These are phyloP conservation scores for Alternaria metachromatica DNA, from an alignment of 2,329 filamentous ascomycete genomes.

Conservation along the genomic window DNA sequence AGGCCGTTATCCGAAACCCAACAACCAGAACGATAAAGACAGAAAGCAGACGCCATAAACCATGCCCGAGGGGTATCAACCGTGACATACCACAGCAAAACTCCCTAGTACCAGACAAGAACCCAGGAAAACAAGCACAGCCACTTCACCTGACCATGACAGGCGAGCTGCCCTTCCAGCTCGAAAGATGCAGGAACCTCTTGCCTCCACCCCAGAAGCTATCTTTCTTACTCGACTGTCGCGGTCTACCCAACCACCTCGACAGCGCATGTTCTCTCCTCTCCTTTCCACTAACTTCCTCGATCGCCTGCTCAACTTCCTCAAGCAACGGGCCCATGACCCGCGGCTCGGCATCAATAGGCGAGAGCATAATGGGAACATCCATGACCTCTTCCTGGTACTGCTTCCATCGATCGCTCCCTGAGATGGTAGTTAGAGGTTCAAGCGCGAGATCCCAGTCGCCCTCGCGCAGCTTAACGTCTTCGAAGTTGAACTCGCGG, in stretches of 20 bases:
- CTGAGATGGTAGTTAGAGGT: conserved; percentile 63
- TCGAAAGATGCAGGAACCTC: conserved; percentile 9
- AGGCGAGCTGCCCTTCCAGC: conserved; percentile 5
- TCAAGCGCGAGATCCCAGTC: conserved; percentile 85
- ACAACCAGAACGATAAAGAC: neutral
- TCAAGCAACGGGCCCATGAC: conserved; percentile 46
- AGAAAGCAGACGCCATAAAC: neutral
- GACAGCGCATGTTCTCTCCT: conserved; percentile 34
- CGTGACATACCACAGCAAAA: neutral
- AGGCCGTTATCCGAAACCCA: neutral
- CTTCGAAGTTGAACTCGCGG: conserved; percentile 80
- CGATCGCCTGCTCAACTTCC: conserved; percentile 37
- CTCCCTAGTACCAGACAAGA: neutral
- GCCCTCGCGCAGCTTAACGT: conserved; percentile 72
- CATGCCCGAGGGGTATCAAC: neutral
- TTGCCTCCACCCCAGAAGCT: conserved; percentile 42
- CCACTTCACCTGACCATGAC: conserved; percentile 6
- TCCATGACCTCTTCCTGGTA: conserved; percentile 53
- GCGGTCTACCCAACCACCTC: conserved; percentile 42
- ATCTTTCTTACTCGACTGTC: conserved; percentile 36
- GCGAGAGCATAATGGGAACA: conserved; percentile 48
- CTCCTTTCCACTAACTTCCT: conserved; percentile 26
- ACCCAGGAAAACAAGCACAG: neutral
- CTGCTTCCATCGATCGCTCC: conserved; percentile 51
- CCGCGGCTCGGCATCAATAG: conserved; percentile 41